phyloP scores from a whole-genome alignment of 306 rosid species.

The Cucumis melo region DNA sequence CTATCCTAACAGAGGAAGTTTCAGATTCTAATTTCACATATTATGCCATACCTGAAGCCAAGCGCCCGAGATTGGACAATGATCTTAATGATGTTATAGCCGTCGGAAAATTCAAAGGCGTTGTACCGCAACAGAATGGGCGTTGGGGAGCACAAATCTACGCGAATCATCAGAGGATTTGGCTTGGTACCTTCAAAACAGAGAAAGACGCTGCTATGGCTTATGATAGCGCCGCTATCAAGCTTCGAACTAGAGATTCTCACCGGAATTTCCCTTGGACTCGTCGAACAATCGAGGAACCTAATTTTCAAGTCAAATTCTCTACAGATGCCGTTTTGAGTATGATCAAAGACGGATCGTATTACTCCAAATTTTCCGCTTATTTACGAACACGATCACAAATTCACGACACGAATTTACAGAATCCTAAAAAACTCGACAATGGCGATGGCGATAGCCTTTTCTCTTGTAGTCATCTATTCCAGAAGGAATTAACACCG shows the following conservation, averaged over 20 bases:
- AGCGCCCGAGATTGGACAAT: neutral
- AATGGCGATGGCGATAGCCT: slow-evolving; percentile 20
- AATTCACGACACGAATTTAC: neutral
- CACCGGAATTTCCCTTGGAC: slow-evolving; percentile 67
- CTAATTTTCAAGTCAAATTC: slow-evolving; percentile 43
- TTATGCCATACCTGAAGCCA: neutral
- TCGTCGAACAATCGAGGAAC: slow-evolving; percentile 38
- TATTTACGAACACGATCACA: slow-evolving; percentile 19
- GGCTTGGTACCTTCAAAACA: slow-evolving; percentile 83
- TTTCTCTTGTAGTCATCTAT: slow-evolving; percentile 34
- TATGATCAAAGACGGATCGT: slow-evolving; percentile 81
- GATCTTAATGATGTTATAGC: neutral
- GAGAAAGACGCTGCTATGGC: slow-evolving; percentile 78
- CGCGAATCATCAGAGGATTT: slow-evolving; percentile 67
- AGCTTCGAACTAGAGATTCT: slow-evolving; percentile 51
- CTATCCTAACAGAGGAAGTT: neutral
- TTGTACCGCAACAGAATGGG: slow-evolving; percentile 76
- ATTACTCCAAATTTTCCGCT: slow-evolving; percentile 38
- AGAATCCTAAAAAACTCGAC: slow-evolving; percentile 1
- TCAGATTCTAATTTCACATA: neutral
- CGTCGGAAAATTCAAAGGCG: slow-evolving; percentile 46
- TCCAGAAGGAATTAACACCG: slow-evolving; percentile 73
- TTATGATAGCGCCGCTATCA: slow-evolving; percentile 61
- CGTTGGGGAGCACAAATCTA: slow-evolving; percentile 92
- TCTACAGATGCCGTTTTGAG: slow-evolving; percentile 26